Evolutionary conservation across 352 stramenopile species (phyloP), one percentile per base, ranked within the genome.

Genomic region (Blastocystis sp.): DNA sequence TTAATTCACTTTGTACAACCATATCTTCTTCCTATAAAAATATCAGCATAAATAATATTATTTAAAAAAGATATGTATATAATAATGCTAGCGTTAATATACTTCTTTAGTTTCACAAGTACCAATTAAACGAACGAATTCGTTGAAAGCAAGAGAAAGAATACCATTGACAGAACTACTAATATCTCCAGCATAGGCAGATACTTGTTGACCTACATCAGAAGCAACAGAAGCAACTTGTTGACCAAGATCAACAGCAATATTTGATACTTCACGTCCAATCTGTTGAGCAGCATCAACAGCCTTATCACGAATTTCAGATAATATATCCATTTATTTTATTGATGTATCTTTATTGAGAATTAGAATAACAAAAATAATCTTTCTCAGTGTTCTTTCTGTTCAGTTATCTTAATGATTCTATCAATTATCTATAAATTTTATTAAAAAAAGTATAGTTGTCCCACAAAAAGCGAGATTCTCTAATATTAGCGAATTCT

Each of bases 251-350:
- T 59, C 49, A 18, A 37, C 49, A 18, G 49, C n/a, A n/a, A n/a
- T n/a, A n/a, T n/a, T n/a, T n/a, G n/a, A n/a, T n/a, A n/a, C n/a
- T n/a, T n/a, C n/a, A n/a, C n/a, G n/a, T 59, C 49, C 49, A 23
- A 59, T 59, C 13, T 36, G 36, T 49, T 40, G 46, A 16, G 49
- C 49, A 36, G 49, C 49, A 25, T 59, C 33, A 10, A 59, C 25
- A 23, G 49, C 49, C 16, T 36, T 27, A 27, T 59, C 49, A 32
- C 49, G 49, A 16, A 59, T 47, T 49, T 59, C 32, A 59, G 28
- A 49, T 23, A 59, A 36, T 49, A 59, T 49, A 46, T 59, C 49
- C 49, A 59, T 59, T n/a, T n/a, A n/a, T n/a, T n/a, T n/a, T n/a
- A n/a, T n/a, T n/a, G n/a, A n/a, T n/a, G n/a, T n/a, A n/a, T n/a